Conservation (phyloP, 176 grass and related monocot species). For the Miscanthus lutarioriparius region DNA sequence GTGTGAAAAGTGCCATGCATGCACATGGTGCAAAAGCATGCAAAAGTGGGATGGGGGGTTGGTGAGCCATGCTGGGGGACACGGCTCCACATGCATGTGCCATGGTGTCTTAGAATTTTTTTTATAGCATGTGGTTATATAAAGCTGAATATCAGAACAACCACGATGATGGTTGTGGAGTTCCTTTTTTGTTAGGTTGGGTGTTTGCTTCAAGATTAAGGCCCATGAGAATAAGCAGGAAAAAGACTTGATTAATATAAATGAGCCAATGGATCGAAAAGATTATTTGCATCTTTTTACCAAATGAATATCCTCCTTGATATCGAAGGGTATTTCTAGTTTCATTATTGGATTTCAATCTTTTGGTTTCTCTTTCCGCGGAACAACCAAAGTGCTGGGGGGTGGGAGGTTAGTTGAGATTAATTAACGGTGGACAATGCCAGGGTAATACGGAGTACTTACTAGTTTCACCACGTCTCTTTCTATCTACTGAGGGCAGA, state of each 20-base stretch:
- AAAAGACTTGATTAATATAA: slow-evolving; percentile 33
- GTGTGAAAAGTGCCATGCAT: neutral
- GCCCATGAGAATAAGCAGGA: slow-evolving; percentile 33
- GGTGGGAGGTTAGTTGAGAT: neutral
- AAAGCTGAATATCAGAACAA: slow-evolving; percentile 26
- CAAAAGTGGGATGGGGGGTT: slow-evolving; percentile 15
- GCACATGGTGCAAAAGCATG: slow-evolving; percentile 26
- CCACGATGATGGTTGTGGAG: slow-evolving; percentile 24
- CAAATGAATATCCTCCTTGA: neutral
- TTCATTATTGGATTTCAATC: neutral
- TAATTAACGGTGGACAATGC: no score
- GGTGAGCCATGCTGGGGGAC: slow-evolving; percentile 31
- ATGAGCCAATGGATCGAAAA: slow-evolving; percentile 7
- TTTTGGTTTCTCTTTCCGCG: neutral
- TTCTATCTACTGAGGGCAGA: no score
- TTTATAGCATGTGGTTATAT: slow-evolving; percentile 20
- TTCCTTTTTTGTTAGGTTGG: slow-evolving; percentile 38
- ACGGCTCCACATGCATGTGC: slow-evolving; percentile 27
- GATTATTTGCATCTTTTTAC: neutral
- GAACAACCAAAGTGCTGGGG: neutral
- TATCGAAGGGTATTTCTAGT: neutral
- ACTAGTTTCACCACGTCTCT: no score
- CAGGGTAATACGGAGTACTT: no score
- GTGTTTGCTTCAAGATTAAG: slow-evolving; percentile 55
- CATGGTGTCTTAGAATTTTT: neutral